Evolutionary conservation across 1,284 basidiomycete species (phyloP).

Genomic region (Cutaneotrichosporon curvatum): DNA sequence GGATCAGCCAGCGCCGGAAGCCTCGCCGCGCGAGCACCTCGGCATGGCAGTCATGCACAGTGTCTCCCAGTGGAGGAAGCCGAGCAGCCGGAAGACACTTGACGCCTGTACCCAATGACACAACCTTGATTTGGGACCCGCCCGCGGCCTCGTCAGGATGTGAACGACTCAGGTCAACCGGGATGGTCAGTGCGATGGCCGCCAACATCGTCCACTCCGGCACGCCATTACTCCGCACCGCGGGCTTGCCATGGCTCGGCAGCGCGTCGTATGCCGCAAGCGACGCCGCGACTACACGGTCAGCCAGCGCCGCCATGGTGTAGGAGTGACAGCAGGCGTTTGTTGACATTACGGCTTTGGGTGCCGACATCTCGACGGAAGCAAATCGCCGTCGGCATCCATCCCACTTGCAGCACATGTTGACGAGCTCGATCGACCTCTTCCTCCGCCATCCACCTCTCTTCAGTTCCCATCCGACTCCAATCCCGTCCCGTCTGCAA

Average conservation of each 20-base stretch:
- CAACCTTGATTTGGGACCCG: conserved; percentile 47
- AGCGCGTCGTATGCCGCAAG: conserved; percentile 27
- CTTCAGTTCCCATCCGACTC: background rate
- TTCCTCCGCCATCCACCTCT: background rate
- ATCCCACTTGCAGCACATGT: background rate
- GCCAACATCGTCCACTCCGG: conserved; percentile 48
- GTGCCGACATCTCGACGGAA: no score
- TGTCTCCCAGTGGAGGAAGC: conserved; percentile 66
- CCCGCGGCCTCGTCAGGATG: background rate
- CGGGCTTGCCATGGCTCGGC: conserved; percentile 41
- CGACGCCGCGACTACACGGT: conserved; percentile 5
- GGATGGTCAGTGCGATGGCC: conserved; percentile 24
- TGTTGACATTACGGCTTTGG: no score
- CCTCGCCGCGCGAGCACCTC: conserved; percentile 79
- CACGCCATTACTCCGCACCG: conserved; percentile 34
- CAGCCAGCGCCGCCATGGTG: background rate
- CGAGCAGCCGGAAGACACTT: conserved; percentile 69
- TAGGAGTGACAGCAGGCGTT: no score
- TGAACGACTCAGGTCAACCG: background rate
- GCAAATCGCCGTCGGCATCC: no score
- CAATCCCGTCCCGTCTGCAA: no score
- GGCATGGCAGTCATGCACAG: conserved; percentile 82
- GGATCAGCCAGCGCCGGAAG: conserved; percentile 70
- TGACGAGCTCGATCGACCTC: background rate
- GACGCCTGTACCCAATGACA: conserved; percentile 73